These are phyloP conservation scores for Solanum hybrid DNA, from an alignment of 305 asterid genomes.

Conservation along the genomic window DNA sequence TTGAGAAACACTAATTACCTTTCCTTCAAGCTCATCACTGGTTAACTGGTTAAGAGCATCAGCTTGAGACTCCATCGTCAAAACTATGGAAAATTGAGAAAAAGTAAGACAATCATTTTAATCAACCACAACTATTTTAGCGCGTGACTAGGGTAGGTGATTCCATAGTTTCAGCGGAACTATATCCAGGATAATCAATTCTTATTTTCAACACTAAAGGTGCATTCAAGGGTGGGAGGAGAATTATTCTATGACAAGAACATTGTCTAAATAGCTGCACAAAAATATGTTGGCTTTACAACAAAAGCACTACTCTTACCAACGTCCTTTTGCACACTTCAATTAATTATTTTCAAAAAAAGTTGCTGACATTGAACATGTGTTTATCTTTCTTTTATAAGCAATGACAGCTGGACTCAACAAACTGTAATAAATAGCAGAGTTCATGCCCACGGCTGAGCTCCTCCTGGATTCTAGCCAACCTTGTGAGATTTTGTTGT, in stretches of 20 bases:
- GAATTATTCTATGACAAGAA: background rate
- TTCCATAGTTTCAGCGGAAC: background rate
- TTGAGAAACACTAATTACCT: constrained; percentile 34
- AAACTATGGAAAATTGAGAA: constrained; percentile 32
- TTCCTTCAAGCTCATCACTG: constrained; percentile 89
- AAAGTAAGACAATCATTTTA: constrained; percentile 10
- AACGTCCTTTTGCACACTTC: background rate
- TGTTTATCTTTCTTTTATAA: background rate
- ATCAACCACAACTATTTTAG: background rate
- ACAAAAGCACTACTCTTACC: background rate
- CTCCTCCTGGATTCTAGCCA: background rate
- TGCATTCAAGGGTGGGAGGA: background rate
- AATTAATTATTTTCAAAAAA: background rate
- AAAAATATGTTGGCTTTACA: background rate
- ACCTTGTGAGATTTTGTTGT: background rate
- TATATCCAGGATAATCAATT: background rate
- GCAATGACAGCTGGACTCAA: background rate
- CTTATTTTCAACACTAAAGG: background rate
- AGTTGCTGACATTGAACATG: background rate
- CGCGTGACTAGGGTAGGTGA: background rate
- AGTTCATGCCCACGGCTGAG: background rate
- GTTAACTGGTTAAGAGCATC: constrained; percentile 78
- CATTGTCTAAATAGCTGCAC: background rate
- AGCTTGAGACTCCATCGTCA: constrained; percentile 93
- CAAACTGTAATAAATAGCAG: background rate